These are phyloP conservation scores for Teratosphaeria nubilosa DNA, from an alignment of 2,329 filamentous ascomycete genomes.

Conservation along the genomic window DNA sequence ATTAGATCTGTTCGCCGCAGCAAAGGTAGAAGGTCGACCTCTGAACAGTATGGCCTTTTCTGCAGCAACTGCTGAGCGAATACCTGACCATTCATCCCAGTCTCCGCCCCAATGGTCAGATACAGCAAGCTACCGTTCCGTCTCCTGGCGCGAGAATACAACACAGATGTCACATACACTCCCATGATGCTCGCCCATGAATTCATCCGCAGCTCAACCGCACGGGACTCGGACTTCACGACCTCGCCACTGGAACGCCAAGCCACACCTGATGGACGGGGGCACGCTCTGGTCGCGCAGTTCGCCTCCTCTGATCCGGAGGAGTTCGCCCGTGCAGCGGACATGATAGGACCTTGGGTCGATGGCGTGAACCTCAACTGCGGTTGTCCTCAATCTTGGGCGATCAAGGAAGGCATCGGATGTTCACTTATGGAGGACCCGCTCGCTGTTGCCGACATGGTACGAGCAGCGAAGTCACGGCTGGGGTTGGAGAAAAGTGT, in stretches of 20 bases:
- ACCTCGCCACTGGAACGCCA: conserved; percentile 42
- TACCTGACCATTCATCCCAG: conserved; percentile 7
- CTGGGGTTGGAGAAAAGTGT: conserved; percentile 46
- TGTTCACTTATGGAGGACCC: conserved; percentile 59
- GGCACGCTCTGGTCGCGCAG: conserved; percentile 50
- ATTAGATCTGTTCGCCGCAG: background rate
- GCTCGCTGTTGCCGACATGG: conserved; percentile 56
- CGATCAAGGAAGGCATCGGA: conserved; percentile 56
- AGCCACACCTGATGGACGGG: conserved; percentile 8
- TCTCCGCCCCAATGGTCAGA: conserved; percentile 59
- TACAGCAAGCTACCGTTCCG: conserved; percentile 54
- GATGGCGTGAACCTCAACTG: conserved; percentile 62
- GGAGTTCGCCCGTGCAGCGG: conserved; percentile 54
- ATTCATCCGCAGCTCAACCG: conserved; percentile 20
- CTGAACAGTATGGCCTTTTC: background rate
- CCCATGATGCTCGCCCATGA: conserved; percentile 48
- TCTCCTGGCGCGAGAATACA: conserved; percentile 55
- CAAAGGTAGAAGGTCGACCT: background rate
- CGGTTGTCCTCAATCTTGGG: conserved; percentile 64
- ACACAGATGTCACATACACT: conserved; percentile 58
- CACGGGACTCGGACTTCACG: conserved; percentile 51
- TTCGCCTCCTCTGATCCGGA: conserved; percentile 54
- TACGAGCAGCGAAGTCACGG: conserved; percentile 45
- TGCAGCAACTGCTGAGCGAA: conserved; percentile 3
- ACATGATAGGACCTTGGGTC: conserved; percentile 51